Conservation (phyloP, 1,284 basidiomycete genomes). For the Psilocybe mexicana region DNA sequence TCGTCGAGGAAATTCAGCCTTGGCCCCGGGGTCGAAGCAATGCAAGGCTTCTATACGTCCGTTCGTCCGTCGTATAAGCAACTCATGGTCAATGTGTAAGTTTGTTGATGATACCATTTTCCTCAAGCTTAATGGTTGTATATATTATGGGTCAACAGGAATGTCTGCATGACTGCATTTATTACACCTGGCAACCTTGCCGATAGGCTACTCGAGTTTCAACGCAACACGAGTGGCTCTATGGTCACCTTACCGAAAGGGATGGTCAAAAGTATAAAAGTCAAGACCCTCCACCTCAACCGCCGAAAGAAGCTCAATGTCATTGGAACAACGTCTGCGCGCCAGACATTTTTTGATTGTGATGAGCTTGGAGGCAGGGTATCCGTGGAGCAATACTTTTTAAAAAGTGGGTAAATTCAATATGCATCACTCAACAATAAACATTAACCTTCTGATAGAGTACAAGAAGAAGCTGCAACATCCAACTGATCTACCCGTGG, state of each 20-base stretch:
- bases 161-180: constrained; percentile 74
- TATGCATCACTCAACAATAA: too few species aligned
- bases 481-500: constrained; percentile 55
- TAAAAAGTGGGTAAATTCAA: constrained; percentile 43
- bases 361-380: constrained; percentile 50
- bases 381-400: constrained; percentile 64
- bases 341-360: constrained; percentile 50
- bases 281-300: constrained; percentile 57
- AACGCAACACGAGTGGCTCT: constrained; percentile 40
- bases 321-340: constrained; percentile 47
- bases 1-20: constrained; percentile 33
- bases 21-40: constrained; percentile 54
- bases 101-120: neutral
- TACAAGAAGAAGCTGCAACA: constrained; percentile 53
- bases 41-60: constrained; percentile 69
- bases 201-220: constrained; percentile 52
- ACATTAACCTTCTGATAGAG: constrained; percentile 38
- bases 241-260: constrained; percentile 44
- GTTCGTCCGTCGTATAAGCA: constrained; percentile 63
- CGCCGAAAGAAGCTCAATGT: constrained; percentile 51
- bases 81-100: constrained; percentile 68
- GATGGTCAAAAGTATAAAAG: constrained; percentile 55
- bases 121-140: too few species aligned
- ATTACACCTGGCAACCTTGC: constrained; percentile 63
- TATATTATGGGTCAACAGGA: constrained; percentile 31